Evolutionary conservation across 768 basidiomycete species (phyloP).

Genomic region (Rubroboletus pulcherrimus): DNA sequence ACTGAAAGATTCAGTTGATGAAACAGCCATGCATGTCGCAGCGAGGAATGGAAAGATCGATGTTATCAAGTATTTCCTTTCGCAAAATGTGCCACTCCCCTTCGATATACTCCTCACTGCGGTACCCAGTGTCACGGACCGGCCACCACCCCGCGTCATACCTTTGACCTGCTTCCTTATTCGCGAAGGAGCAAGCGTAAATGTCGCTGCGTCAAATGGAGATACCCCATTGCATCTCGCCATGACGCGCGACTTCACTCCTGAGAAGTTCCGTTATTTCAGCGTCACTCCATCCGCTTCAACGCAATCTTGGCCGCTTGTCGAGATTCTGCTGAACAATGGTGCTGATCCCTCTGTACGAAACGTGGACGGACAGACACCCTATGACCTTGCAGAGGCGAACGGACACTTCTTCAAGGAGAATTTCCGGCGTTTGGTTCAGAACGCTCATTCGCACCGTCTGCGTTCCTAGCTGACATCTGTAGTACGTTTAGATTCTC

Average conservation of each 20-base stretch:
- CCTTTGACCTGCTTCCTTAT: background rate
- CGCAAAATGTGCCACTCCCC: background rate
- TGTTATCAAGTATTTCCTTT: background rate
- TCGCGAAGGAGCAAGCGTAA: background rate
- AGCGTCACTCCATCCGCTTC: background rate
- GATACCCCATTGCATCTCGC: background rate
- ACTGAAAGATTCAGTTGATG: background rate
- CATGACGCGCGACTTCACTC: background rate
- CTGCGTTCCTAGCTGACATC: background rate
- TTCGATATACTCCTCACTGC: background rate
- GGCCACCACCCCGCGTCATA: too few species aligned
- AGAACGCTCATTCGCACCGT: background rate
- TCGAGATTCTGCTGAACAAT: background rate
- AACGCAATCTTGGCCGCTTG: background rate
- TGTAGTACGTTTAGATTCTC: background rate
- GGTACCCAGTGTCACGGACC: background rate
- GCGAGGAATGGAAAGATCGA: background rate
- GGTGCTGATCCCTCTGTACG: background rate
- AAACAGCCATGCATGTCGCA: background rate
- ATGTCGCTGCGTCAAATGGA: background rate
- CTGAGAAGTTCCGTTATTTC: background rate
- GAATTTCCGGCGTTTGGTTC: constrained; percentile 7
- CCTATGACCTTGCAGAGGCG: background rate
- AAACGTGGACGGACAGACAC: background rate
- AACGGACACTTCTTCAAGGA: background rate